Evolutionary conservation across 2,329 filamentous ascomycete genomes (phyloP).

Genomic region (Aspergillus candidus): DNA sequence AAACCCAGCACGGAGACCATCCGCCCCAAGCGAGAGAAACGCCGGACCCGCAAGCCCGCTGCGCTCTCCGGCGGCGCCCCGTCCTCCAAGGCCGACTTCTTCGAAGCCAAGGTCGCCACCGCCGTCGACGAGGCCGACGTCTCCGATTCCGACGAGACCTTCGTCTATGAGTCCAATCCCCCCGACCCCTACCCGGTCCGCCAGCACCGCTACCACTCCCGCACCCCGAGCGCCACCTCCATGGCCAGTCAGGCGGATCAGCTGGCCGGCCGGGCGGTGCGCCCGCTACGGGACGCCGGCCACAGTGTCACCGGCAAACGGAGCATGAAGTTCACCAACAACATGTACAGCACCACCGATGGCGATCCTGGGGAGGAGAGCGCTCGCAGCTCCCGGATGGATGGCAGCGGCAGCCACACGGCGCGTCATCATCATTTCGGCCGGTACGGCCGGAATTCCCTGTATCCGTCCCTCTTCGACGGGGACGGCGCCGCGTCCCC

Average conservation of each 20-base stretch:
- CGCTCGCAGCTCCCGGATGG: constrained; percentile 56
- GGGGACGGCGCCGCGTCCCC: constrained; percentile 65
- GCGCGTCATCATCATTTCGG: constrained; percentile 74
- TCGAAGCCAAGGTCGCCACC: constrained; percentile 93
- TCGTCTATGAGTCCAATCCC: constrained; percentile 98
- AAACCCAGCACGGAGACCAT: constrained; percentile 96
- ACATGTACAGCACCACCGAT: constrained; percentile 60
- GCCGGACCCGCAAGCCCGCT: constrained; percentile 71
- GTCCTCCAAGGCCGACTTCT: constrained; percentile 94
- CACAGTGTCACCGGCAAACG: constrained; percentile 68
- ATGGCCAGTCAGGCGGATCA: constrained; percentile 48
- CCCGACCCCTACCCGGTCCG: constrained; percentile 50
- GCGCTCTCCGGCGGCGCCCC: constrained; percentile 48
- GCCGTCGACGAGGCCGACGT: constrained; percentile 94
- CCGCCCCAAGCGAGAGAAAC: constrained; percentile 87
- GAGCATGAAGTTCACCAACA: constrained; percentile 93
- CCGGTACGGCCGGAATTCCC: constrained; percentile 65
- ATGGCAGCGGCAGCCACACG: constrained; percentile 50
- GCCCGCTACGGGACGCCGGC: constrained; percentile 58
- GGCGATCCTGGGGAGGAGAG: constrained; percentile 63
- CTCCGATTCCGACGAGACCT: constrained; percentile 96
- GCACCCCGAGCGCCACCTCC: constrained; percentile 90
- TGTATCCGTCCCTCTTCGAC: constrained; percentile 66
- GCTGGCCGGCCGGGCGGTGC: constrained; percentile 52
- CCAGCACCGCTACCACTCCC: constrained; percentile 78